Evolutionary conservation across 2,329 filamentous ascomycete species (phyloP).

Genomic region (Calonectria honghensis): DNA sequence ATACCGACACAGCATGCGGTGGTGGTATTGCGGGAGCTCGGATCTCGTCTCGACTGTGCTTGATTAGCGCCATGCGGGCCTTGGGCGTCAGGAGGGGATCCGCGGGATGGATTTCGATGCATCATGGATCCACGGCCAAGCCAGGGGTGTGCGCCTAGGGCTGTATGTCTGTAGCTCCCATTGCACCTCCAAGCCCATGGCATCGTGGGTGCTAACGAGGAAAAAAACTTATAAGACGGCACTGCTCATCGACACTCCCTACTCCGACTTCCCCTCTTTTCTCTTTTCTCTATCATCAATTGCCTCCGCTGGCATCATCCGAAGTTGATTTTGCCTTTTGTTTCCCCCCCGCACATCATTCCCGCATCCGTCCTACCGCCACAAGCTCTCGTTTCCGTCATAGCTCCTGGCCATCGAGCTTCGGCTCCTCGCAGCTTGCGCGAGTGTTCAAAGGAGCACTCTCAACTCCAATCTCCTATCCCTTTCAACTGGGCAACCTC

Average conservation of each 20-base stretch:
- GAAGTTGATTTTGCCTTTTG: constrained; percentile 29
- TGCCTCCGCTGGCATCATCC: constrained; percentile 12
- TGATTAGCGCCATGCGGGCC: constrained; percentile 35
- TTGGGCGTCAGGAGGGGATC: constrained; percentile 42
- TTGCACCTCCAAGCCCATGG: constrained; percentile 9
- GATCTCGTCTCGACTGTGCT: constrained; percentile 31
- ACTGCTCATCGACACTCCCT: constrained; percentile 7
- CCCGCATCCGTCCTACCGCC: constrained; percentile 42
- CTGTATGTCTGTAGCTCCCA: constrained; percentile 29
- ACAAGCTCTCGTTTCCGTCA: constrained; percentile 34
- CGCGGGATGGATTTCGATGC: constrained; percentile 37
- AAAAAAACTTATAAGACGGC: constrained; percentile 18
- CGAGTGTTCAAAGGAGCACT: neutral
- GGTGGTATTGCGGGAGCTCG: constrained; percentile 26
- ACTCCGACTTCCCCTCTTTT: neutral
- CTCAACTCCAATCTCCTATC: neutral
- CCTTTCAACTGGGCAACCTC: neutral
- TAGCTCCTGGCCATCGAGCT: constrained; percentile 26
- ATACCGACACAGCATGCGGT: constrained; percentile 27
- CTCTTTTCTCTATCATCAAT: constrained; percentile 33
- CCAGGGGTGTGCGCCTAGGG: constrained; percentile 39
- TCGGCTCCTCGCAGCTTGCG: constrained; percentile 14
- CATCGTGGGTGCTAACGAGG: neutral
- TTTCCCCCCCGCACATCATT: constrained; percentile 41
- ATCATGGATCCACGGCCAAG: constrained; percentile 37